These are phyloP conservation scores for Dichotomopilus funicola DNA, from an alignment of 2,329 filamentous ascomycete species.

Conservation along the genomic window DNA sequence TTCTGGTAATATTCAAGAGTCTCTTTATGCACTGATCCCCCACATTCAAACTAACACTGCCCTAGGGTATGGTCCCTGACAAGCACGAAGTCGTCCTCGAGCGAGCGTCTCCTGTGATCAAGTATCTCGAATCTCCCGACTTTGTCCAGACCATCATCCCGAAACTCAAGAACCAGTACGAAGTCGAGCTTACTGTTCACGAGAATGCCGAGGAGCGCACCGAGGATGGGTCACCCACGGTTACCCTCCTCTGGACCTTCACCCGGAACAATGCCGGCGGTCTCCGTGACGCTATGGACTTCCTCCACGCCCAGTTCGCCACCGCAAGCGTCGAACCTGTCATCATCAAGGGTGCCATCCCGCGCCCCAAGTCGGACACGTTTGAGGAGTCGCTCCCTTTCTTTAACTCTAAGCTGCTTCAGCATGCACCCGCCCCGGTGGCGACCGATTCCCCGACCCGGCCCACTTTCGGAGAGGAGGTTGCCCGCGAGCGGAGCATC, in stretches of 20 bases:
- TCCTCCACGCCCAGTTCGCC: constrained; percentile 78
- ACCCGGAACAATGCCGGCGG: constrained; percentile 96
- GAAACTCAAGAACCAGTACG: constrained; percentile 86
- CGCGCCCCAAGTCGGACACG: constrained; percentile 96
- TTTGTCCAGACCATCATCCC: constrained; percentile 74
- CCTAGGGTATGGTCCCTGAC: constrained; percentile 89
- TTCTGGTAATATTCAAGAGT: constrained; percentile 55
- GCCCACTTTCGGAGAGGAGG: constrained; percentile 73
- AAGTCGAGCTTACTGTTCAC: constrained; percentile 76
- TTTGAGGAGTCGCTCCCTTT: constrained; percentile 96
- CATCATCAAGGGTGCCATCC: constrained; percentile 88
- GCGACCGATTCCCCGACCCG: constrained; percentile 85
- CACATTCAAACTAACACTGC: constrained; percentile 5
- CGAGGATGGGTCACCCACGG: constrained; percentile 50
- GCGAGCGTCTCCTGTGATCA: constrained; percentile 66
- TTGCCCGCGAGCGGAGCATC: constrained; percentile 74
- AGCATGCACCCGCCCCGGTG: constrained; percentile 77
- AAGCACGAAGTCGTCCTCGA: constrained; percentile 85
- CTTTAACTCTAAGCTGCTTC: constrained; percentile 93
- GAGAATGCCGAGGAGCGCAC: constrained; percentile 54
- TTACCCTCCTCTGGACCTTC: constrained; percentile 69
- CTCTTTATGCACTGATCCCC: not conserved
- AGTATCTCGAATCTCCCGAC: constrained; percentile 73
- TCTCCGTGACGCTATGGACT: constrained; percentile 92
- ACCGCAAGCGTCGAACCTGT: constrained; percentile 82